A percentile compares a stretch with the other conserved stretches of the same genome.
phyloP scores from a whole-genome alignment of 805 yeast genomes.

The Candida chilensis region DNA sequence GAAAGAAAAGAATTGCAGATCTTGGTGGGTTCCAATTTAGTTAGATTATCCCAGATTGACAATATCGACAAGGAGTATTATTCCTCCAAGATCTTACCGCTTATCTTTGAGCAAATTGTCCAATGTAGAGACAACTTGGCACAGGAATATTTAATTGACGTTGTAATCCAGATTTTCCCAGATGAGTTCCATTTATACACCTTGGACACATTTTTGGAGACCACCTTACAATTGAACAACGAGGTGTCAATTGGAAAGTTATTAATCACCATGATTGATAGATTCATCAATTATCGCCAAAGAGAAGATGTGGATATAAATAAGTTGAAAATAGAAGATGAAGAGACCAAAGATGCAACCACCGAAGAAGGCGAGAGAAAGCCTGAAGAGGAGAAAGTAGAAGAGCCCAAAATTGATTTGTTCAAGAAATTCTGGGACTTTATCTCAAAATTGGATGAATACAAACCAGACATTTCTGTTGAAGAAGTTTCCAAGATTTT shows the following conservation, averaged over 20 bases:
- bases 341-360: conserved; percentile 2
- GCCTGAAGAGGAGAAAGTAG: conserved; percentile 2
- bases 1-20: conserved; percentile 89
- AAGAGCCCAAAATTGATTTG: conserved; percentile 16
- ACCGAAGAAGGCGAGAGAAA: conserved; percentile 7
- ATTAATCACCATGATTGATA: conserved; percentile 60
- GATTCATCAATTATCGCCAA: conserved; percentile 49
- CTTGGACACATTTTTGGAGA: conserved; percentile 53
- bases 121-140: conserved; percentile 91
- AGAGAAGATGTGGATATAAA: conserved; percentile 19
- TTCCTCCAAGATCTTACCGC: conserved; percentile 56
- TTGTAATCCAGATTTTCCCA: conserved; percentile 89
- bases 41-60: conserved; percentile 79
- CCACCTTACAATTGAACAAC: conserved; percentile 61
- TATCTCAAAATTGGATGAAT: conserved; percentile 41
- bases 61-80: conserved; percentile 49
- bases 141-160: conserved; percentile 86
- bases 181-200: conserved; percentile 83
- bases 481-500: conserved; percentile 58
- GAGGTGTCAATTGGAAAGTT: conserved; percentile 60
- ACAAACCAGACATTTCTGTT: conserved; percentile 58
- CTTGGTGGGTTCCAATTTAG: conserved; percentile 87
- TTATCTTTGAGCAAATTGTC: conserved; percentile 78
- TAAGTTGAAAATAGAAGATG: conserved; percentile 2
- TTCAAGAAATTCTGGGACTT: conserved; percentile 64